Conservation (phyloP, 495 filamentous ascomycete genomes). For the Usnea hakonensis region DNA sequence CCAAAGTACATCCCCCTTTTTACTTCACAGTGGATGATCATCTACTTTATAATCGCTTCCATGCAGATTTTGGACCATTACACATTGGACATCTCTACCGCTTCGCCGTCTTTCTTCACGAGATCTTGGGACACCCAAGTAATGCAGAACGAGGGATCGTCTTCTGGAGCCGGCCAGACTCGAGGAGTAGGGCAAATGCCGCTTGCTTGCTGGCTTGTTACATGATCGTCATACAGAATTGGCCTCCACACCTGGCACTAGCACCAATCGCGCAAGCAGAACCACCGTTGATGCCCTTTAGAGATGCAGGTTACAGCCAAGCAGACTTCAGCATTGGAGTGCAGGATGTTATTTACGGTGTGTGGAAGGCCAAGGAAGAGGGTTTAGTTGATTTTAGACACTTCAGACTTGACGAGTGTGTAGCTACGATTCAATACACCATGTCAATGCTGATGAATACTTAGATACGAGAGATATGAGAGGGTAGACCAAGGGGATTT, state of each 20-base stretch:
- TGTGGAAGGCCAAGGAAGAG: constrained; percentile 98
- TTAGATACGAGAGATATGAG: constrained; percentile 83
- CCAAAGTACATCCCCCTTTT: constrained; percentile 56
- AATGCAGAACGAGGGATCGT: constrained; percentile 81
- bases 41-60: constrained; percentile 95
- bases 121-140: constrained; percentile 79
- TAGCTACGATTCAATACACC: constrained; percentile 7
- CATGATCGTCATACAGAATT: constrained; percentile 96
- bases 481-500: constrained; percentile 98
- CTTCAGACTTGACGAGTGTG: constrained; percentile 89
- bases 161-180: constrained; percentile 88
- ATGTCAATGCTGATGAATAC: constrained; percentile 23
- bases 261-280: constrained; percentile 94
- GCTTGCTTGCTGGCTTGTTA: constrained; percentile 94
- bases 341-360: constrained; percentile 95
- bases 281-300: constrained; percentile 96
- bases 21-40: constrained; percentile 95
- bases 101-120: constrained; percentile 90
- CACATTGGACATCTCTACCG: constrained; percentile 96
- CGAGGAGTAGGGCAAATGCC: constrained; percentile 91
- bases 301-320: constrained; percentile 97
- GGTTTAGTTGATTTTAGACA: constrained; percentile 76
- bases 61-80: constrained; percentile 94
- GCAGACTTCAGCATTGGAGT: constrained; percentile 91
- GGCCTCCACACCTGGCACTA: constrained; percentile 97